These are phyloP conservation scores for Yamadazyma insecticola DNA, from an alignment of 805 yeast genomes.

Conservation along the genomic window DNA sequence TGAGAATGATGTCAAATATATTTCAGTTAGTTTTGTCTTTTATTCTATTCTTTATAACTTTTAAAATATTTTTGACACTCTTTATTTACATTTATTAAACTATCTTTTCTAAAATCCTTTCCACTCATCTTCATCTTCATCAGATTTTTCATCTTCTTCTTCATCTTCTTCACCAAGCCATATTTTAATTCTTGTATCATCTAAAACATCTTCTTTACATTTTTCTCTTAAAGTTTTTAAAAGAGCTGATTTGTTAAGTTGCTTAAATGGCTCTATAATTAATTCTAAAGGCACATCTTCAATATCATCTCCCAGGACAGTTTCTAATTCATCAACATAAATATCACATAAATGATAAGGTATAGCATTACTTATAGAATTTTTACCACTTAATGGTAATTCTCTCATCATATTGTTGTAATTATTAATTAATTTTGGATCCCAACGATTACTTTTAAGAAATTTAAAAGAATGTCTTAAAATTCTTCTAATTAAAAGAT, in stretches of 20 bases:
- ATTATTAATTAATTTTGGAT: constrained; percentile 36
- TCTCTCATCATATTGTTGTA: constrained; percentile 42
- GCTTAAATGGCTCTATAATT: constrained; percentile 53
- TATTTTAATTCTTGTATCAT: constrained; percentile 54
- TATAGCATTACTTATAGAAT: constrained; percentile 62
- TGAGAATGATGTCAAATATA: background rate
- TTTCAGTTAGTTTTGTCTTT: too few relatives aligned
- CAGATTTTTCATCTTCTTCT: constrained; percentile 15
- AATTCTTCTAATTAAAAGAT: constrained; percentile 74
- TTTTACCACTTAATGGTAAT: constrained; percentile 54
- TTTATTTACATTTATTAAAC: constrained; percentile 4
- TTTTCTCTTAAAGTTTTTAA: constrained; percentile 63
- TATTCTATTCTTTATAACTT: too few relatives aligned
- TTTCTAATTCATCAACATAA: constrained; percentile 78
- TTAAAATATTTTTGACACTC: too few relatives aligned
- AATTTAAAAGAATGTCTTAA: constrained; percentile 60
- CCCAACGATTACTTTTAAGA: constrained; percentile 54
- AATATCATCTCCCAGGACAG: too few relatives aligned
- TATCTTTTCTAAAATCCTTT: constrained; percentile 22
- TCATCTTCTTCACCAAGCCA: constrained; percentile 55
- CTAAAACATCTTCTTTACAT: constrained; percentile 60
- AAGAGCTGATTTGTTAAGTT: constrained; percentile 42
- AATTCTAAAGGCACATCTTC: constrained; percentile 44
- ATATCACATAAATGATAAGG: constrained; percentile 85
- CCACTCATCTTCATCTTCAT: constrained; percentile 25